Evolutionary conservation across 805 yeast genomes (phyloP).

Genomic region (Wickerhamiella kazuoi): DNA sequence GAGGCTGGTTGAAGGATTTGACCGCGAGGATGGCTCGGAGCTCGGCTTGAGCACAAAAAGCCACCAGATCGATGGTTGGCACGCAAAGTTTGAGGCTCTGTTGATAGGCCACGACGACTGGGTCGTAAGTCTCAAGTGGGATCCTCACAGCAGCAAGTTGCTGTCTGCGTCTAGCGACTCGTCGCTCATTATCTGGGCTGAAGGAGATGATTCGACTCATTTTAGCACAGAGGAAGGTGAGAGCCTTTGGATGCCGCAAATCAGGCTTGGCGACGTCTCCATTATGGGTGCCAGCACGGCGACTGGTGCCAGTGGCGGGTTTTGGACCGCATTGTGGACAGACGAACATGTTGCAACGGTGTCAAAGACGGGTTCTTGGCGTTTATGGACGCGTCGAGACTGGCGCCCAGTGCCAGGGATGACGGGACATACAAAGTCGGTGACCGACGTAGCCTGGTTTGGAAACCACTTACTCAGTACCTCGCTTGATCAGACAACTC

Average conservation of each 20-base stretch:
- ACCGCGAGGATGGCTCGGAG: not conserved
- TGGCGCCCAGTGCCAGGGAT: conserved; percentile 29
- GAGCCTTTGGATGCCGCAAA: conserved; percentile 60
- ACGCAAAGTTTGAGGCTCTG: conserved; percentile 70
- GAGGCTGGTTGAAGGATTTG: conserved; percentile 31
- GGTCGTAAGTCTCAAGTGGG: conserved; percentile 79
- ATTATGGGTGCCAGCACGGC: conserved; percentile 97
- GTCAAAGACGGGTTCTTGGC: conserved; percentile 86
- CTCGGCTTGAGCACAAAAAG: conserved; percentile 48
- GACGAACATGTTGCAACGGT: conserved; percentile 41
- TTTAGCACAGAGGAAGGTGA: conserved; percentile 7
- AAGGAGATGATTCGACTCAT: conserved; percentile 54
- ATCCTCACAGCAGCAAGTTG: conserved; percentile 40
- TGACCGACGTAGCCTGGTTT: conserved; percentile 63
- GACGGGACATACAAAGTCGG: conserved; percentile 59
- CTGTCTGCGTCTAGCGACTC: conserved; percentile 87
- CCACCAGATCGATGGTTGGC: conserved; percentile 34
- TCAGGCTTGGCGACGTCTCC: conserved; percentile 78
- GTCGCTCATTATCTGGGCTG: conserved; percentile 84
- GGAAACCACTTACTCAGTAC: conserved; percentile 44
- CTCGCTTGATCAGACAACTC: conserved; percentile 84
- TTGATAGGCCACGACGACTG: conserved; percentile 98
- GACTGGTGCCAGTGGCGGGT: conserved; percentile 79
- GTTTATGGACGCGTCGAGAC: conserved; percentile 38
- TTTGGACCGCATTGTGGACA: conserved; percentile 60